phyloP scores from a whole-genome alignment of 176 grass and related monocot genomes.

The Coix lacrymajobi region DNA sequence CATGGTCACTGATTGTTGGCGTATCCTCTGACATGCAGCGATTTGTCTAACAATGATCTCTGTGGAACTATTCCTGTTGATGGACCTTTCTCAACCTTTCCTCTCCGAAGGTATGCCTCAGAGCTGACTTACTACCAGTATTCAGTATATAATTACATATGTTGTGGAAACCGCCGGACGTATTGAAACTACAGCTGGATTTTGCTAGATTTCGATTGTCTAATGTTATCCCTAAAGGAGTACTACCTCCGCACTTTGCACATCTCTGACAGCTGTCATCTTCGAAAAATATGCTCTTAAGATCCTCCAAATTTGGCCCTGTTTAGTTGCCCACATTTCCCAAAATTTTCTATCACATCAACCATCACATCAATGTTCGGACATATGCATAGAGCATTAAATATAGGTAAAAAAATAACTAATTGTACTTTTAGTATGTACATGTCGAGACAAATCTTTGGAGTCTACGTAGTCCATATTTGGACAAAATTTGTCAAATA shows the following conservation, averaged over 20 bases:
- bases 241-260: neutral
- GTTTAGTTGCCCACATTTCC: too few species aligned
- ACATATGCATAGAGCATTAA: too few species aligned
- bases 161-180: neutral
- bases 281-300: neutral
- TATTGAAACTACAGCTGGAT: neutral
- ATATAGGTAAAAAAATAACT: too few species aligned
- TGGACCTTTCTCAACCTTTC: slow-evolving; percentile 86
- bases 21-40: slow-evolving; percentile 29
- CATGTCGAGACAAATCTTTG: too few species aligned
- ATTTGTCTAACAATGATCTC: slow-evolving; percentile 93
- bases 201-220: neutral
- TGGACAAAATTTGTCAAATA: too few species aligned
- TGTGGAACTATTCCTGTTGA: slow-evolving; percentile 93
- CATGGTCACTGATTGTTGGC: slow-evolving; percentile 4
- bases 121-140: neutral
- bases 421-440: too few species aligned
- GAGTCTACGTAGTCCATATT: too few species aligned
- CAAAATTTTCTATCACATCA: too few species aligned
- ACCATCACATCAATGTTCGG: too few species aligned
- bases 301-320: neutral
- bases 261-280: neutral
- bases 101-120: slow-evolving; percentile 62
- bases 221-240: neutral
- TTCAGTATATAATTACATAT: neutral